Evolutionary conservation across 2,329 filamentous ascomycete species (phyloP).

Genomic region (Bipolaris sorokiniana): DNA sequence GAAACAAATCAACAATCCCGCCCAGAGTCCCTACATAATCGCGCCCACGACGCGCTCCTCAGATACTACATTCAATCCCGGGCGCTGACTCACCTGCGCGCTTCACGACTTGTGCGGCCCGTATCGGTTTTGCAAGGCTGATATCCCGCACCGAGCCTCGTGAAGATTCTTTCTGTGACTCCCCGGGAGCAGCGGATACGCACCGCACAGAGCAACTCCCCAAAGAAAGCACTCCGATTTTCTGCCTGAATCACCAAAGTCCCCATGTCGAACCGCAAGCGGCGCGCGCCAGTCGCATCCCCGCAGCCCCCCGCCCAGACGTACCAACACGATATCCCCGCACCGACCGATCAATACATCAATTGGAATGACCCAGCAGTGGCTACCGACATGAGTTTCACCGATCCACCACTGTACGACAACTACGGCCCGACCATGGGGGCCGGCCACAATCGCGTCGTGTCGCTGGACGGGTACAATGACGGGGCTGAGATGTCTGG

Average conservation of each 20-base stretch:
- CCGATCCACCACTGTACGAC: constrained; percentile 49
- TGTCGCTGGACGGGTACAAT: constrained; percentile 42
- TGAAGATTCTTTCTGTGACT: constrained; percentile 8
- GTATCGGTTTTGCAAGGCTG: constrained; percentile 12
- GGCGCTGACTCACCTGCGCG: neutral
- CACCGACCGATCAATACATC: constrained; percentile 44
- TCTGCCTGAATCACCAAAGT: neutral
- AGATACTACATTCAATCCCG: neutral
- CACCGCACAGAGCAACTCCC: neutral
- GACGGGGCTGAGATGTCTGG: constrained; percentile 41
- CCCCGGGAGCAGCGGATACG: constrained; percentile 10
- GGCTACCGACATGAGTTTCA: constrained; percentile 38
- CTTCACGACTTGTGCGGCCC: constrained; percentile 4
- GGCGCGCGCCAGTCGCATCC: constrained; percentile 73
- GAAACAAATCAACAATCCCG: constrained; percentile 21
- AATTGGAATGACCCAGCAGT: constrained; percentile 43
- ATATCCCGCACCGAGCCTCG: neutral
- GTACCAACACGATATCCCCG: constrained; percentile 56
- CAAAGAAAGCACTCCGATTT: neutral
- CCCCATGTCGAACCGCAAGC: constrained; percentile 63
- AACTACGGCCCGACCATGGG: constrained; percentile 27
- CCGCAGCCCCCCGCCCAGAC: constrained; percentile 64
- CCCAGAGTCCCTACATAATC: constrained; percentile 19
- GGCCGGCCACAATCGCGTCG: constrained; percentile 37
- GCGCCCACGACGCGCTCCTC: constrained; percentile 6